A percentile compares a stretch with the other conserved stretches of the same genome.
Conservation (phyloP, 768 basidiomycete genomes). For the Naematelia aurantialba region DNA sequence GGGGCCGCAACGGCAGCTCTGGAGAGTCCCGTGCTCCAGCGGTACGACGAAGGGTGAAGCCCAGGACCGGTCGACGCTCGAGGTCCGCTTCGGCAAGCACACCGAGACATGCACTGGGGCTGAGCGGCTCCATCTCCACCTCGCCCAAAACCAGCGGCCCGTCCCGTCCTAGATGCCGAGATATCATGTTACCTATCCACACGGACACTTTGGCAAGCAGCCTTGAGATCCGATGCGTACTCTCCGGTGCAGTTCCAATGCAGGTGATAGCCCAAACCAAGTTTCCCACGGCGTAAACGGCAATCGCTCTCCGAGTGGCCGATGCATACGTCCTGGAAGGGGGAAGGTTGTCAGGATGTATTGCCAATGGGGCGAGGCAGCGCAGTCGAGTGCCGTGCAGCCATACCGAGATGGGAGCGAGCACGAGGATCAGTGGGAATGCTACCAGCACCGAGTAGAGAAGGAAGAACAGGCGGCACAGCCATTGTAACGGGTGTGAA, state of each 20-base stretch:
- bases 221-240: not conserved
- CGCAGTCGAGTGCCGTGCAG: not conserved
- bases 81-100: not conserved
- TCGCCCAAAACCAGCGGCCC: not conserved
- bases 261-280: constrained; percentile 16
- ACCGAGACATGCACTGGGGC: not conserved
- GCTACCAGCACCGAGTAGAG: not conserved
- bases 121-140: not conserved
- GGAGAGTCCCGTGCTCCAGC: not conserved
- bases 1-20: not conserved
- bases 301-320: not conserved
- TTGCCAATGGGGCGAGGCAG: constrained; percentile 8
- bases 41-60: not conserved
- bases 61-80: not conserved
- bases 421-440: constrained; percentile 7
- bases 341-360: constrained; percentile 17
- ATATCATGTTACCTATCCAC: not conserved
- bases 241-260: constrained; percentile 14
- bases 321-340: not conserved
- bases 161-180: not conserved
- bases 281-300: constrained; percentile 4
- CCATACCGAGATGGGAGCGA: constrained; percentile 10
- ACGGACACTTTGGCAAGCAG: not conserved
- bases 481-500: constrained; percentile 8
- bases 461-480: constrained; percentile 8